Conservation (phyloP, 1,139 yeast genomes). For the Protomyces inouyei region DNA sequence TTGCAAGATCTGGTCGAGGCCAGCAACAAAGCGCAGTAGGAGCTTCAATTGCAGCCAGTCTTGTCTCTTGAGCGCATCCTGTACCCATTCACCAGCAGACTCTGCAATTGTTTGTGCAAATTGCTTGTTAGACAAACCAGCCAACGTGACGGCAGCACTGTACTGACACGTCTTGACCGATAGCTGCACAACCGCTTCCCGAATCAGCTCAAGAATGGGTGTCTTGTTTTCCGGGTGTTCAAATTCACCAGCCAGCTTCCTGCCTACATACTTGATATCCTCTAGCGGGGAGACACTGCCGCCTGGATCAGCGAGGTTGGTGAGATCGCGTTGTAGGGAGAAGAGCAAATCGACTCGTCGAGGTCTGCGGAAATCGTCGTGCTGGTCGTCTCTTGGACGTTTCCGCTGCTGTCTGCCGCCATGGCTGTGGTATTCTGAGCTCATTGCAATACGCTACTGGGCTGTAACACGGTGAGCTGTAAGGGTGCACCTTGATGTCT, state of each 20-base stretch:
- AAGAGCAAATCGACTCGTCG: slow-evolving; percentile 13
- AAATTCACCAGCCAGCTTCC: slow-evolving; percentile 27
- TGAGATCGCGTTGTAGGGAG: slow-evolving; percentile 18
- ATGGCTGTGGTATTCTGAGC: background rate
- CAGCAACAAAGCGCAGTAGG: slow-evolving; percentile 65
- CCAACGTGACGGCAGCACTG: slow-evolving; percentile 62
- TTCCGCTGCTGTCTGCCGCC: slow-evolving; percentile 25
- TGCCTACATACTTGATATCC: slow-evolving; percentile 30
- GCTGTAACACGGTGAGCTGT: too few relatives aligned
- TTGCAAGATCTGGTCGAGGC: slow-evolving; percentile 55
- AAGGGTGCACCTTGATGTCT: too few relatives aligned
- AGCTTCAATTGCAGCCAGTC: slow-evolving; percentile 69
- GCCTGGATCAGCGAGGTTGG: slow-evolving; percentile 16
- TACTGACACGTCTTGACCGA: slow-evolving; percentile 80
- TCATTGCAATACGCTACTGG: background rate
- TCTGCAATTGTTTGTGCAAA: slow-evolving; percentile 67
- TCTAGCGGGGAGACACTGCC: slow-evolving; percentile 21
- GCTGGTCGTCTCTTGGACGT: slow-evolving; percentile 16
- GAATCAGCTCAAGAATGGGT: slow-evolving; percentile 6
- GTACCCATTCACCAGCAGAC: slow-evolving; percentile 59
- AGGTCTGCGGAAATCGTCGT: slow-evolving; percentile 20
- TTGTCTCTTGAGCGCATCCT: slow-evolving; percentile 50
- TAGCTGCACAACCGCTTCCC: slow-evolving; percentile 56
- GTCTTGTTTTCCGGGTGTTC: slow-evolving; percentile 26
- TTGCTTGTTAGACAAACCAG: slow-evolving; percentile 60